Evolutionary conservation across 306 rosid genomes (phyloP).

Genomic region (Begonia loranthoides): DNA sequence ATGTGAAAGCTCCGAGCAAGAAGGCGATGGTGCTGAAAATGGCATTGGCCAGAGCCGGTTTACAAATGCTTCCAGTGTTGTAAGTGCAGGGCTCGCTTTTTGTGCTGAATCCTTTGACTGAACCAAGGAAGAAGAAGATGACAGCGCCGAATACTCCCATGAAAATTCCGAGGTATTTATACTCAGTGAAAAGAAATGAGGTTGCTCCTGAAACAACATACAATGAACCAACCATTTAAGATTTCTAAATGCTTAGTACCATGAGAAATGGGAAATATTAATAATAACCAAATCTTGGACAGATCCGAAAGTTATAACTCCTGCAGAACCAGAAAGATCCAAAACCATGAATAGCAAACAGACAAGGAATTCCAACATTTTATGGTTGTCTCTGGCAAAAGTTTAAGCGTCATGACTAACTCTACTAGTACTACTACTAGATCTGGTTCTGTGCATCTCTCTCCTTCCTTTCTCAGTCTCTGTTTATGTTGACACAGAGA

Average conservation of each 20-base stretch:
- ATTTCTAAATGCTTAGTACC: no score
- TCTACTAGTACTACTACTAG: no score
- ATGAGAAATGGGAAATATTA: no score
- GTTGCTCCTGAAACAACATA: conserved; percentile 43
- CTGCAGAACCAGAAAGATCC: background rate
- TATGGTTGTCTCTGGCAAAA: background rate
- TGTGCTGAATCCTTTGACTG: conserved; percentile 58
- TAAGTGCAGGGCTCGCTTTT: conserved; percentile 57
- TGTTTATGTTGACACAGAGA: background rate
- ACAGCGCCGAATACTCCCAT: conserved; percentile 35
- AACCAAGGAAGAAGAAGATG: conserved; percentile 53
- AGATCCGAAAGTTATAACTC: no score
- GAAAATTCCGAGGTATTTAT: conserved; percentile 44
- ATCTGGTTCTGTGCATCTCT: no score
- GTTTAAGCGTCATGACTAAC: no score
- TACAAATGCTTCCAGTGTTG: conserved; percentile 42
- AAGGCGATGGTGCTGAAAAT: conserved; percentile 43
- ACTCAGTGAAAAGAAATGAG: conserved; percentile 49
- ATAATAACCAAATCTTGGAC: no score
- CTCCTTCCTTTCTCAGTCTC: no score
- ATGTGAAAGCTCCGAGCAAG: conserved; percentile 51
- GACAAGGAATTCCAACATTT: background rate
- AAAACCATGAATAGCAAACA: background rate
- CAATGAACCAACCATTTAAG: no score
- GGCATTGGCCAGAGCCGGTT: conserved; percentile 64